Base-by-base conservation (phyloP, 352 stramenopile genomes). In the Plasmopara muralis region DNA sequence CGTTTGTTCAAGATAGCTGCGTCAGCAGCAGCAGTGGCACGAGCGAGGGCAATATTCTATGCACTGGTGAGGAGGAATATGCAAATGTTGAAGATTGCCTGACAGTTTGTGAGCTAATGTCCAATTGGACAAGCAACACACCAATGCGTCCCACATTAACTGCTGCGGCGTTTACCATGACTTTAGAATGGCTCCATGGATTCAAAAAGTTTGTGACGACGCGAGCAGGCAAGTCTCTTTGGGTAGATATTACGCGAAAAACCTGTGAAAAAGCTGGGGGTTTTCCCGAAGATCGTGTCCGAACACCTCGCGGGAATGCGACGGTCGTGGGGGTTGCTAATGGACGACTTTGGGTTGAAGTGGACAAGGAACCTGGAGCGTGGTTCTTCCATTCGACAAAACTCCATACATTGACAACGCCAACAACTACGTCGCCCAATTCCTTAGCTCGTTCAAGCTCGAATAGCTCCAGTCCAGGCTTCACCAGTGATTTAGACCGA, bases 341-440 rank as follows among this genome's bases (percentile, higher is more conserved):
- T 29, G 58, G 63, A 10, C 67, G 77, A 5, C 47, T 94, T 7
- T 96, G 87, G 87, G 66, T 95, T 7, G 67, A 91, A 50, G 71
- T 93, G 0, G 87, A 95, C 16, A 81, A 66, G 0, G 80, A 95
- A 15, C 16, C 66, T 12, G 83, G 85, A 20, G 70, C 69, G 16
- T 95, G 87, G 87, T 89, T 87, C 46, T 80, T 88, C 43, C 74
- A 93, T 52, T 73, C 77, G 28, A 86, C 69, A 9, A 81, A 84
- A 31, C 30, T 93, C 13, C 68, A 73, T 1, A 55, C 66, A 3
- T n/a, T 85, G 16, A 20, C 50, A 9, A 54, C 6, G 18, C 29
- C 42, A 31, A 42, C 37, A 13, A 47, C 38, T 10, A 53, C 53
- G 13, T 45, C 52, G 39, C 43, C 47, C 2, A 42, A 6, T 42